Base-by-base conservation (phyloP, 2,329 filamentous ascomycete species). In the Dothistroma septosporum region DNA sequence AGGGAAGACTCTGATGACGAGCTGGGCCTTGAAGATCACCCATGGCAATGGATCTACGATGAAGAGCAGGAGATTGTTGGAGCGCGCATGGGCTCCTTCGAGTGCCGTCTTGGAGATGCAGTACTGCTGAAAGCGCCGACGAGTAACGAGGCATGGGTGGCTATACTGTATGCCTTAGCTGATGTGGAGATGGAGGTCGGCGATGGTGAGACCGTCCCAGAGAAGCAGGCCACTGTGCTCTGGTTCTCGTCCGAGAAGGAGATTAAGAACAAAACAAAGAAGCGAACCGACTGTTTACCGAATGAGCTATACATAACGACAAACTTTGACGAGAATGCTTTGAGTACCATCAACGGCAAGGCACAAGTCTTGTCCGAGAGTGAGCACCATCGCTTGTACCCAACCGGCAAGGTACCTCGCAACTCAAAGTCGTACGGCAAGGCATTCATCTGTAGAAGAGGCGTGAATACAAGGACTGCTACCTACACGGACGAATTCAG, bases 171-270 rank as follows among this genome's bases (percentile, higher is more conserved):
- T 69, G 87, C 90, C 48, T 96, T 99, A 67, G 73, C 87, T 44
- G 87, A 93, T 50, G 85, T 87, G 33, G 87, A 89, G 50, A 64
- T 64, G 9, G 83, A 90, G 21, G 87, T 89, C 12, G 87, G 86
- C 3, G 84, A 89, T 55, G 71, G 71, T 48, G 74, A 79, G 16
- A 58, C 66, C 47, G 60, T 67, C 19, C 54, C 58, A 22, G 79
- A 81, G 64, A 97, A 91, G 80, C 86, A 87, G 28, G 93, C 90
- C 58, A 89, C 88, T 64, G 94, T 99, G 72, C 88, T 97, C 83
- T 99, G 94, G 94, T 97, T 99, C 73, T 92, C 90, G 0, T 91
- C 90, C 0, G 90, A 96, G 69, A 90, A 89, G 70, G 93, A 97
- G 76, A 91, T 97, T 62, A 85, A 88, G 31, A 94, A 90, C 69